Percentiles rank a stretch among this genome's conserved stretches.
These are phyloP conservation scores for Epichloe festucae DNA, from an alignment of 2,329 filamentous ascomycete genomes.

Conservation along the genomic window DNA sequence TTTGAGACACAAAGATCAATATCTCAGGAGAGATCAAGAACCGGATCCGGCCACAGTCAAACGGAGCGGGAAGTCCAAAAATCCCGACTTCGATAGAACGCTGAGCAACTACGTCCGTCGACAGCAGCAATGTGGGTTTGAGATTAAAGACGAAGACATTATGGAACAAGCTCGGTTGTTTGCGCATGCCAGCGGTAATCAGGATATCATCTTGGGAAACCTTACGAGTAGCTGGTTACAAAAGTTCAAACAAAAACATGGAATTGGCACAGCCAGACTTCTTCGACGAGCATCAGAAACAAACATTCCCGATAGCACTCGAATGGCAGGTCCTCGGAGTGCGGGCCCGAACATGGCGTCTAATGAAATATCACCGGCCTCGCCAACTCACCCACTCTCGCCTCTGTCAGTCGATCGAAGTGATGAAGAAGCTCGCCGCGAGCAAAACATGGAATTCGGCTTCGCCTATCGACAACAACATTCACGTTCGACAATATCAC, in stretches of 20 bases:
- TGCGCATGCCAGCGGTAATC: constrained; percentile 52
- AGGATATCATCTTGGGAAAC: constrained; percentile 57
- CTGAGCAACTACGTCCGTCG: constrained; percentile 80
- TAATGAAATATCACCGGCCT: constrained; percentile 56
- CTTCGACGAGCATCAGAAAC: constrained; percentile 49
- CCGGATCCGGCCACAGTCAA: constrained; percentile 48
- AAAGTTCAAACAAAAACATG: constrained; percentile 89
- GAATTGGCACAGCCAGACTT: constrained; percentile 34
- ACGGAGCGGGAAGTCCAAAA: constrained; percentile 63
- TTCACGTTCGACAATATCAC: constrained; percentile 22
- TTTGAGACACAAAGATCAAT: constrained; percentile 86
- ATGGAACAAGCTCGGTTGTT: constrained; percentile 76
- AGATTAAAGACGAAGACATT: constrained; percentile 68
- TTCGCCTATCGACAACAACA: constrained; percentile 21
- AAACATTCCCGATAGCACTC: constrained; percentile 57
- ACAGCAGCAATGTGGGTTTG: constrained; percentile 60
- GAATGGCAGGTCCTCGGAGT: constrained; percentile 25
- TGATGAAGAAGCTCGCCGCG: constrained; percentile 51
- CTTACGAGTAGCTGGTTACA: constrained; percentile 74
- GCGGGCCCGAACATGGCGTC: constrained; percentile 27
- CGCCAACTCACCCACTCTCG: constrained; percentile 54
- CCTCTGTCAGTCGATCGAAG: constrained; percentile 57
- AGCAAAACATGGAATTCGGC: constrained; percentile 20
- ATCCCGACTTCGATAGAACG: constrained; percentile 81
- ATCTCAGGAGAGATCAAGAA: constrained; percentile 72